Evolutionary conservation across 768 basidiomycete species (phyloP), one percentile per base, ranked within the genome.

Genomic region (Lentinula guzmanii): DNA sequence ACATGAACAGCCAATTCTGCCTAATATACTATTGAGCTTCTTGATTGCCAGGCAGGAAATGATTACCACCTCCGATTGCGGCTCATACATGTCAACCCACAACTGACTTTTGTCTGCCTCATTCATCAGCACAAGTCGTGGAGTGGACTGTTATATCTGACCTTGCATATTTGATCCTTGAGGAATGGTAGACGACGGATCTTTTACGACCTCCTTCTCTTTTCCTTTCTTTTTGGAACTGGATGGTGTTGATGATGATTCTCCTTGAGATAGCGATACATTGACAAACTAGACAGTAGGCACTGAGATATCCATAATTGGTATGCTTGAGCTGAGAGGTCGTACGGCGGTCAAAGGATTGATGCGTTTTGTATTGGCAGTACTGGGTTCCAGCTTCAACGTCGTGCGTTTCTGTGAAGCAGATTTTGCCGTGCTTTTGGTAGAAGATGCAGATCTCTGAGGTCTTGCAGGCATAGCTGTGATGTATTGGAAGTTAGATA

Each of bases 1-100:
- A 84, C 81, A 73, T 95, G 90, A 39, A 95, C 88, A 3, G 90
- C 90, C 7, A 95, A 75, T 42, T 91, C 85, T 43, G 81, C 85
- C 86, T 92, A 55, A 24, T 35, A 39, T 46, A 21, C 35, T 52
- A 21, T 61, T 46, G 13, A 62, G 60, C 48, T 42, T 46, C 61
- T 35, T 34, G 45, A n/a, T 57, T n/a, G 8, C 51, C 10, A 5
- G 9, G 52, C 3, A 43, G 39, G n/a, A n/a, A 28, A 9, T 52
- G 62, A 58, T 63, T 48, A 51, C 54, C 54, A 84, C 87, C 75
- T 86, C 85, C 8, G 82, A 77, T 2, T 65, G 76, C 21, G 86
- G 86, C 68, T 86, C 82, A 64, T 87, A 84, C 41, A 79, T 80
- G 68, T 88, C 87, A 4, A 86, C 79, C 87, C 87, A 87, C 54